Percentiles rank a stretch among this genome's conserved stretches.
Conservation (phyloP, 768 basidiomycete genomes). For the Crepidotus variabilis region DNA sequence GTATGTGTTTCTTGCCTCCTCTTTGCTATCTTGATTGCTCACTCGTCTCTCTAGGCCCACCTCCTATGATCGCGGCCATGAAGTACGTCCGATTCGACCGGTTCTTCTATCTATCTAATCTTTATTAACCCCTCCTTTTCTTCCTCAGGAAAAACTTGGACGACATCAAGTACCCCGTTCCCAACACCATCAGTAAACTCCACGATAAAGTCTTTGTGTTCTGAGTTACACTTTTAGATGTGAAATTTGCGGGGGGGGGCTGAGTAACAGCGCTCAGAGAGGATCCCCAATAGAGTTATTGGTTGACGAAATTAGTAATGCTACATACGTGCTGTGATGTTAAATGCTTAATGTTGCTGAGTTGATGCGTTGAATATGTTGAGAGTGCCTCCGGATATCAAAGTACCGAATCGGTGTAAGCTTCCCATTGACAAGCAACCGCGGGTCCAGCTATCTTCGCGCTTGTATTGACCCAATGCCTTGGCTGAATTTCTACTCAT, state of each 20-base stretch:
- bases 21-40: conserved; percentile 1
- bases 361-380: too few relatives aligned
- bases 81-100: conserved; percentile 28
- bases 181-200: conserved; percentile 89
- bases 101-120: conserved; percentile 2
- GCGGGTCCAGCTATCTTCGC: too few relatives aligned
- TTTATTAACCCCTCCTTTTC: conserved; percentile 10
- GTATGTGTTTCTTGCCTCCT: conserved; percentile 26
- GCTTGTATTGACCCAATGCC: too few relatives aligned
- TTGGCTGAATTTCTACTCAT: too few relatives aligned
- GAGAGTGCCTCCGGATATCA: too few relatives aligned
- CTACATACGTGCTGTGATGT: background rate
- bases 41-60: conserved; percentile 43
- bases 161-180: conserved; percentile 83
- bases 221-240: conserved; percentile 6
- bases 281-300: too few relatives aligned
- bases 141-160: conserved; percentile 81
- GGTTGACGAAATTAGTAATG: background rate
- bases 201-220: conserved; percentile 64
- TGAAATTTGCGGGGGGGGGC: conserved; percentile 4
- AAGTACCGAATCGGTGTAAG: too few relatives aligned
- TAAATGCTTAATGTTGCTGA: too few relatives aligned
- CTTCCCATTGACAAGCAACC: too few relatives aligned
- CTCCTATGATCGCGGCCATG: conserved; percentile 53
- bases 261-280: background rate